phyloP scores from a whole-genome alignment of 2,329 filamentous ascomycete genomes.

The Trichoderma atroviride region DNA sequence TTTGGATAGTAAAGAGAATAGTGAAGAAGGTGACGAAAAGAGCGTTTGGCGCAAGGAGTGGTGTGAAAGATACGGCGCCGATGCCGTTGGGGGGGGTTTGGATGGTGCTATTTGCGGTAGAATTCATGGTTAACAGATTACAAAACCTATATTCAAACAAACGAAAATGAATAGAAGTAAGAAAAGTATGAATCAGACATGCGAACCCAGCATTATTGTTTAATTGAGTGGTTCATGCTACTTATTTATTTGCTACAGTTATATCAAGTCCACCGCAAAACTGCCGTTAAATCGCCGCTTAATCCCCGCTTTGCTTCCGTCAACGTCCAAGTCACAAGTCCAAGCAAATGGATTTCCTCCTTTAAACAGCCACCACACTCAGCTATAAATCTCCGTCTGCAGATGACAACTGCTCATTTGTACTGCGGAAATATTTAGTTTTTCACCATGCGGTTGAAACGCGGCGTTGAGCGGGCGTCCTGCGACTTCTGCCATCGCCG shows the following conservation, averaged over 20 bases:
- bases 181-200: not conserved
- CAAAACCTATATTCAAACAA: not conserved
- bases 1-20: not conserved
- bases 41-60: not conserved
- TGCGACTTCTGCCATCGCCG: constrained; percentile 17
- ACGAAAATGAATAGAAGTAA: not conserved
- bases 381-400: not conserved
- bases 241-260: not conserved
- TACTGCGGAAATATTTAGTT: not conserved
- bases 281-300: constrained; percentile 16
- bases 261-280: not conserved
- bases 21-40: not conserved
- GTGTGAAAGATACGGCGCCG: constrained; percentile 3
- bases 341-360: not conserved
- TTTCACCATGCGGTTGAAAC: constrained; percentile 5
- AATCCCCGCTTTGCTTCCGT: not conserved
- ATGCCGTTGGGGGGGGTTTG: constrained; percentile 9
- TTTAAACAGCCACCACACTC: not conserved
- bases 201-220: no score
- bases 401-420: not conserved
- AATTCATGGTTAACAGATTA: not conserved
- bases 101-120: not conserved
- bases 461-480: constrained; percentile 12
- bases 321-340: not conserved
- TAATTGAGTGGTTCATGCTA: not conserved